phyloP scores from a whole-genome alignment of 176 grass and related monocot genomes.

The Aegilops speltoides region DNA sequence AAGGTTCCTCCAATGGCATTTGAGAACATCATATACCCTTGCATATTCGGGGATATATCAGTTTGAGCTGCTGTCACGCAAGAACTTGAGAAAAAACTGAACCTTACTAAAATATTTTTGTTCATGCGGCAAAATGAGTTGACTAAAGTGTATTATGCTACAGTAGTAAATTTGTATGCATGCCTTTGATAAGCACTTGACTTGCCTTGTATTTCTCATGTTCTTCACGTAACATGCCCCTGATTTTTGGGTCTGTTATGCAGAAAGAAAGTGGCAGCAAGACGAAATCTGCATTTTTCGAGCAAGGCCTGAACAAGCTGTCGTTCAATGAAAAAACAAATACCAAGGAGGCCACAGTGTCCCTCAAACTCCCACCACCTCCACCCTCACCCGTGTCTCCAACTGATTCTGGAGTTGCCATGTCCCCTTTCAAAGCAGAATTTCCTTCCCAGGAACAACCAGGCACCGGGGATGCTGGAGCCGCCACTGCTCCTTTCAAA shows the following conservation, averaged over 20 bases:
- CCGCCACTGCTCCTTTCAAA: slow-evolving; percentile 24
- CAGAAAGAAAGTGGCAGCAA: slow-evolving; percentile 65
- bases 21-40: background rate
- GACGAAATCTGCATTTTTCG: slow-evolving; percentile 65
- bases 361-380: slow-evolving; percentile 77
- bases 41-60: background rate
- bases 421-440: slow-evolving; percentile 52
- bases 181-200: background rate
- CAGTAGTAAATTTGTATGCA: background rate
- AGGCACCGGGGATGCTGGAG: background rate
- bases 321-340: slow-evolving; percentile 54
- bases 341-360: slow-evolving; percentile 57
- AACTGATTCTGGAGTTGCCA: slow-evolving; percentile 27
- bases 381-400: slow-evolving; percentile 64
- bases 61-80: background rate
- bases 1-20: slow-evolving; percentile 16
- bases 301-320: slow-evolving; percentile 82
- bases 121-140: background rate
- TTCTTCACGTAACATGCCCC: slow-evolving; percentile 5
- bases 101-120: slow-evolving; percentile 14
- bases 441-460: slow-evolving; percentile 45
- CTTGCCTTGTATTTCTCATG: background rate
- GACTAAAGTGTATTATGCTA: background rate
- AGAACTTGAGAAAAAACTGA: background rate
- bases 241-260: background rate